Evolutionary conservation across 2,329 filamentous ascomycete species (phyloP).

Genomic region (Thermomyces lanuginosus): DNA sequence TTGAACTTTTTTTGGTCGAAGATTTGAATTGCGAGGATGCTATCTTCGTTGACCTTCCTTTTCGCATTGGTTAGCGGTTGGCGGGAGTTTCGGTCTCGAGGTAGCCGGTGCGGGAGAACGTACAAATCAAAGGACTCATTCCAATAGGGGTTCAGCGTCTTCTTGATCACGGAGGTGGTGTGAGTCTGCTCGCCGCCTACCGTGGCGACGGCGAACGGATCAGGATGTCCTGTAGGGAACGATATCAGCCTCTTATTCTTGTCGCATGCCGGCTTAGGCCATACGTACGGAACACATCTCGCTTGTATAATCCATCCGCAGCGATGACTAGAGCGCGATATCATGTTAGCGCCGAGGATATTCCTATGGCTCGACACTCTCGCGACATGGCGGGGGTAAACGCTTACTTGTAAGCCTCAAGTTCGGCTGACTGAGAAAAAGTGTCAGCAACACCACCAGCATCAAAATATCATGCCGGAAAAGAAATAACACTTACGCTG

Average conservation of each 20-base stretch:
- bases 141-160: slow-evolving; percentile 98
- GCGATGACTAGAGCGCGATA: slow-evolving; percentile 60
- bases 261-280: slow-evolving; percentile 1
- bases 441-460: slow-evolving; percentile 9
- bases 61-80: slow-evolving; percentile 6
- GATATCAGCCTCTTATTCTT: slow-evolving; percentile 1
- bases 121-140: slow-evolving; percentile 99
- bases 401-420: slow-evolving; percentile 75
- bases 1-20: slow-evolving; percentile 99
- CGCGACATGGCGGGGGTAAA: slow-evolving; percentile 1
- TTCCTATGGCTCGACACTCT: slow-evolving; percentile 6
- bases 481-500: slow-evolving; percentile 38
- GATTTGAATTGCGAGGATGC: slow-evolving; percentile 92
- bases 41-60: slow-evolving; percentile 83
- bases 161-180: slow-evolving; percentile 93
- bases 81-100: slow-evolving; percentile 1
- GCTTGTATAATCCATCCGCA: slow-evolving; percentile 94
- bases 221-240: slow-evolving; percentile 60
- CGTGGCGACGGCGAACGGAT: slow-evolving; percentile 93
- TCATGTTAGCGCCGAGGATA: slow-evolving; percentile 7
- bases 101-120: slow-evolving; percentile 15
- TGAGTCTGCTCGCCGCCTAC: slow-evolving; percentile 96
- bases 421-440: slow-evolving; percentile 53
- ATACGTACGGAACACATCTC: slow-evolving; percentile 91
- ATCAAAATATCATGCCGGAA: neutral